A percentile compares a stretch with the other conserved stretches of the same genome.
Evolutionary conservation across 495 filamentous ascomycete species (phyloP).

Genomic region (Clohesyomyces aquaticus): DNA sequence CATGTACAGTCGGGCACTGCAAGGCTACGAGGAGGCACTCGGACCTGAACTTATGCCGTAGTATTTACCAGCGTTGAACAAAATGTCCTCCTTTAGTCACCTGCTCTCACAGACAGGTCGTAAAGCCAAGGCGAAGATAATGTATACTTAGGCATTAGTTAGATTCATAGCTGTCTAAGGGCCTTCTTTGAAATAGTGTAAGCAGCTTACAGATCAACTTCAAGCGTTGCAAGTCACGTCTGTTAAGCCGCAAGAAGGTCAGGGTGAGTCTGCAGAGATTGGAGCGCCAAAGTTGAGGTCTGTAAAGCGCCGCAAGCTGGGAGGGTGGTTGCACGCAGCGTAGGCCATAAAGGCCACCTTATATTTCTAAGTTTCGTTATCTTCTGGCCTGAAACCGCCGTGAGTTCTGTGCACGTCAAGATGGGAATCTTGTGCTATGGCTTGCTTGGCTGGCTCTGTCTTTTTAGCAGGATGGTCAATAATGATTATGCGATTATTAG

Average conservation of each 20-base stretch:
- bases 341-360: no score
- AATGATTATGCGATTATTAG: no score
- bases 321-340: neutral
- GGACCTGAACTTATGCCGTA: neutral
- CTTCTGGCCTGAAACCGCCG: no score
- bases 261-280: neutral
- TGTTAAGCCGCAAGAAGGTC: neutral
- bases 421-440: no score
- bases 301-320: neutral
- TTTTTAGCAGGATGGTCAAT: no score
- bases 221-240: neutral
- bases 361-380: no score
- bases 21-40: no score
- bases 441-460: no score
- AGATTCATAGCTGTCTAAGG: neutral
- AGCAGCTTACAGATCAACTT: neutral
- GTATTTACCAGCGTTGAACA: neutral
- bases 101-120: neutral
- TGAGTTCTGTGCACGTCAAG: no score
- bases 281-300: neutral
- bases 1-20: no score
- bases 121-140: neutral
- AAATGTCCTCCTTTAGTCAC: neutral
- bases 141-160: neutral
- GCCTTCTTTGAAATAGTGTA: neutral